Percentiles rank a stretch among this genome's conserved stretches.
phyloP scores from a whole-genome alignment of 2,329 filamentous ascomycete species.

The Fusarium austroafricanum region DNA sequence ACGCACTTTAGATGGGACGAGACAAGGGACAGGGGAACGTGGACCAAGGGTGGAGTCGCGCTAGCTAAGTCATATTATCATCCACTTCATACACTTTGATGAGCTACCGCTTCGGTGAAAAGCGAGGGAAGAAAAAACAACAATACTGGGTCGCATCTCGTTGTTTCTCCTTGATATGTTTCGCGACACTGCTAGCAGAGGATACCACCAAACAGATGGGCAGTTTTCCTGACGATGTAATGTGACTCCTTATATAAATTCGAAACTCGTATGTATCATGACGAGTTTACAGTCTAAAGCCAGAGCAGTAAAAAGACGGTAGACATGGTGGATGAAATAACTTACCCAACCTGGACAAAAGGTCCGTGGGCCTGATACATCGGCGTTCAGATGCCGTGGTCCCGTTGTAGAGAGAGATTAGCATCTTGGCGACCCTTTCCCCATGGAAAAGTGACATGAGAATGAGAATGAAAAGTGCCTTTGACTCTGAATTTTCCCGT shows the following conservation, averaged over 20 bases:
- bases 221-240: neutral
- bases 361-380: slow-evolving; percentile 36
- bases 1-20: slow-evolving; percentile 37
- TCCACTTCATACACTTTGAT: slow-evolving; percentile 9
- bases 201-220: neutral
- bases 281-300: slow-evolving; percentile 9
- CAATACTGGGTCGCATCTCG: neutral
- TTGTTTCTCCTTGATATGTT: neutral
- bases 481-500: slow-evolving; percentile 21
- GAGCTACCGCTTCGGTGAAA: slow-evolving; percentile 17
- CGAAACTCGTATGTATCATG: slow-evolving; percentile 26
- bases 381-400: slow-evolving; percentile 20
- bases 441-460: slow-evolving; percentile 11
- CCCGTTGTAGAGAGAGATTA: slow-evolving; percentile 26
- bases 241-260: neutral
- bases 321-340: slow-evolving; percentile 17
- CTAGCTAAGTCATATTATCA: slow-evolving; percentile 25
- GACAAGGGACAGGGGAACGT: slow-evolving; percentile 23
- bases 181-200: neutral
- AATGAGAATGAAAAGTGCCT: slow-evolving; percentile 15
- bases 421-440: slow-evolving; percentile 32
- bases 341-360: slow-evolving; percentile 34
- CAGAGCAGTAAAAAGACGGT: slow-evolving; percentile 2
- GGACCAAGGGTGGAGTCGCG: slow-evolving; percentile 10
- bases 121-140: slow-evolving; percentile 1